Percentiles rank a stretch among this genome's conserved stretches.
Conservation (phyloP, 2,329 filamentous ascomycete species). For the Paecilomyces dactylethromorphus region DNA sequence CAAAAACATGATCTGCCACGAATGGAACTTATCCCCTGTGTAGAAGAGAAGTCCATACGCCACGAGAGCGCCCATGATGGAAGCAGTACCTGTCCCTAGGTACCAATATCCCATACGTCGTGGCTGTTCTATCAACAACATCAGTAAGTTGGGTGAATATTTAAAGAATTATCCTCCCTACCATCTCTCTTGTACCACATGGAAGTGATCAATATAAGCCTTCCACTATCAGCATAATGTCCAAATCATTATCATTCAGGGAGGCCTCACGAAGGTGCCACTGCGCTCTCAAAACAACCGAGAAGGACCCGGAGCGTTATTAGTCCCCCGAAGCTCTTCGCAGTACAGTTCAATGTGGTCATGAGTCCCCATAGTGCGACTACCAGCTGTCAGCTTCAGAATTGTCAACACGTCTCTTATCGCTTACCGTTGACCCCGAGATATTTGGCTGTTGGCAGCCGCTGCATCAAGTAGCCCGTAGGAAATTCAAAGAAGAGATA, state of each 20-base stretch:
- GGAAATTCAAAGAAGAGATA: slow-evolving; percentile 52
- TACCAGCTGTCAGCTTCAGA: slow-evolving; percentile 20
- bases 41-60: slow-evolving; percentile 52
- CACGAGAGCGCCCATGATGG: slow-evolving; percentile 48
- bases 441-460: slow-evolving; percentile 48
- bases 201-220: slow-evolving; percentile 48
- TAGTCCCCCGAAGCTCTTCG: slow-evolving; percentile 45
- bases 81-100: slow-evolving; percentile 49
- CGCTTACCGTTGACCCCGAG: slow-evolving; percentile 36
- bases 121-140: slow-evolving; percentile 46
- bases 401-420: neutral
- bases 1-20: slow-evolving; percentile 47
- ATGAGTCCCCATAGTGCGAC: slow-evolving; percentile 41
- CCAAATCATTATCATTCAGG: neutral
- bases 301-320: slow-evolving; percentile 46
- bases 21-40: slow-evolving; percentile 28
- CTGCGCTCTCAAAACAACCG: slow-evolving; percentile 49
- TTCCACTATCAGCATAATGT: slow-evolving; percentile 4
- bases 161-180: slow-evolving; percentile 3
- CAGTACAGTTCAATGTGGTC: slow-evolving; percentile 43
- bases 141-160: neutral
- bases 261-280: slow-evolving; percentile 40
- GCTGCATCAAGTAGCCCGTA: slow-evolving; percentile 51
- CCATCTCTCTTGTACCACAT: slow-evolving; percentile 48
- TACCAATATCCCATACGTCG: slow-evolving; percentile 57